phyloP scores from a whole-genome alignment of 140 eudicot genomes.

The Flaveria floridana region DNA sequence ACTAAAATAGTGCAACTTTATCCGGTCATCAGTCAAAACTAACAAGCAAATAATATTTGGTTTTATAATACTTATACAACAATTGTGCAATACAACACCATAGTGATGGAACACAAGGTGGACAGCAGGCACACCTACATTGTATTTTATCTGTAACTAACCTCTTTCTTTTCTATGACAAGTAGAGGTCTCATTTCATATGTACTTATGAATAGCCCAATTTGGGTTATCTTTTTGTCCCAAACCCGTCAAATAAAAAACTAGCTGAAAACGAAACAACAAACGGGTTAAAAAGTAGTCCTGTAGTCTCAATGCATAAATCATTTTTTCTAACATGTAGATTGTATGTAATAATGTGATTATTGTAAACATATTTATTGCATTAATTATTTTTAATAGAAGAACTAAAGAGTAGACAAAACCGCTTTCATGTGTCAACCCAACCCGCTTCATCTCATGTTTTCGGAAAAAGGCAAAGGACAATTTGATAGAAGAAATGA shows the following conservation, averaged over 20 bases:
- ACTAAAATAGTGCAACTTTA: background rate
- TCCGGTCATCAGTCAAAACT: background rate
- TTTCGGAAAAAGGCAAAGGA: background rate
- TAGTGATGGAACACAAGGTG: no score
- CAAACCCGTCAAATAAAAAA: background rate
- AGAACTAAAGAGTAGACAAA: background rate
- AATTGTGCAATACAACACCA: background rate
- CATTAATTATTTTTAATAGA: background rate
- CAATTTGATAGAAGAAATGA: background rate
- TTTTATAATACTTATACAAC: background rate
- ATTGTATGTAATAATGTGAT: background rate
- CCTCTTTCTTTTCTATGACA: no score
- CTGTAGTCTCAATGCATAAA: no score
- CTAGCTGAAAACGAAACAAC: background rate
- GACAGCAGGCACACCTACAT: background rate
- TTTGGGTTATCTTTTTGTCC: background rate
- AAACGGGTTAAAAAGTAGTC: background rate
- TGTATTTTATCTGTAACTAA: background rate
- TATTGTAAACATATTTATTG: background rate
- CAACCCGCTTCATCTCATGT: background rate
- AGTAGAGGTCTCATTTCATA: background rate
- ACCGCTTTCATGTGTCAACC: background rate
- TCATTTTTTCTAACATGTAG: background rate
- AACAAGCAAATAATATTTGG: background rate
- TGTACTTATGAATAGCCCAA: background rate